Base-by-base conservation (phyloP, 2,329 filamentous ascomycete genomes). In the Penicillium sp. region DNA sequence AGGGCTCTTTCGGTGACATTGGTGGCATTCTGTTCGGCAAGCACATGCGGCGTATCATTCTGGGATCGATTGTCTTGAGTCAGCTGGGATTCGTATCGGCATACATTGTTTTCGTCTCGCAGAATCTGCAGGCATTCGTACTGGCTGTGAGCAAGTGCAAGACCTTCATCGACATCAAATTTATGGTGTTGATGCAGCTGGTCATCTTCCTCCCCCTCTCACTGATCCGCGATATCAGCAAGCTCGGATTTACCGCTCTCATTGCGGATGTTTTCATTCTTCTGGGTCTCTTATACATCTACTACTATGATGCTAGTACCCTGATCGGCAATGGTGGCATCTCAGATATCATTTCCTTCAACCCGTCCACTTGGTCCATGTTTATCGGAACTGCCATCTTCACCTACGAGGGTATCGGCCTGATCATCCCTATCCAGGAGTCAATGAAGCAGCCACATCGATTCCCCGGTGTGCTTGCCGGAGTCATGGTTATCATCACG, bases 331-430 rank as follows among this genome's bases (percentile, higher is more conserved):
- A 82, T 50, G 90, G 90, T 11, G 74, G 73, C n/a, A 74, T 96
- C 22, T 81, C 90, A 5, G 94, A 99, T 69, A 92, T 97, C 65
- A 83, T 88, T 61, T 81, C 88, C 65, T 97, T 99, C 80, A 99
- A 99, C 76, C 74, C 87, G 36, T 84, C 88, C 54, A 87, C 91
- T 69, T 99, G 95, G 94, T 96, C 94, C 0, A 81, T 99, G 4
- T 97, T 99, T 71, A 99, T 99, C 63, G 95, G 94, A 55, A 99
- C 95, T 0, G 94, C 95, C 25, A 97, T 99, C 69, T 99, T 99
- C 76, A 97, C 94, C 0, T 99, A 97, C 67, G 94, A 99, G 69
- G 94, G 94, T 25, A 95, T 99, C 55, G 95, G 94, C 11, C 83
- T 99, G 44, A 95, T 99, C 71, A 96, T 99, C 56, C 94, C 95